Base-by-base conservation (phyloP, 345 rosid genomes). In the Salix suchowensis region DNA sequence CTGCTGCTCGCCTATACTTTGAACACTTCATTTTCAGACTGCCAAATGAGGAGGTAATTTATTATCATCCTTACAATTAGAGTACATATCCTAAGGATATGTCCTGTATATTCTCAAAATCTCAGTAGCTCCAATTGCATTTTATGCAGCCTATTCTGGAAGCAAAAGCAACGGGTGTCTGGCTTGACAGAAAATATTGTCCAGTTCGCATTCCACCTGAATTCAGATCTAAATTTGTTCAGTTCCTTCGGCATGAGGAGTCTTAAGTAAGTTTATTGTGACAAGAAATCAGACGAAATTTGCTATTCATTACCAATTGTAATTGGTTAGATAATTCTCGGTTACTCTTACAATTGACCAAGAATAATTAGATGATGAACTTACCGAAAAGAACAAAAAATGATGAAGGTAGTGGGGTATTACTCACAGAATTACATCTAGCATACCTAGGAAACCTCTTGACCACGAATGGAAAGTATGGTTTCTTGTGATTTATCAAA, bases 121-220 rank as follows among this genome's bases (percentile, higher is more conserved):
- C 46, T 44, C 21, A 32, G 26, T 26, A 13, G 15, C 42, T 65
- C 67, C 42, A 8, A 70, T 70, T 42, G 21, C 37, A 9, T 70
- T 5, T 65, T 72, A 14, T 71, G 68, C 90, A 91, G 94, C 88
- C 90, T 58, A 79, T 91, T 66, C 76, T 94, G 84, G 92, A 91
- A 81, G 97, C 97, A 24, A 90, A 90, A 87, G 97, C 85, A 65
- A 83, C 83, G 0, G 96, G 83, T 54, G 94, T 90, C 65, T 92
- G 97, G 97, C 94, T 95, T 14, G 94, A 91, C 86, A 89, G 85
- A 79, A 89, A 87, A 66, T 89, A 92, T 72, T 91, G 86, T 58
- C 95, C 90, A 46, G 87, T 88, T 72, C 93, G 97, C 37, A 86
- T 95, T 37, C 97, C 98, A 50, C 67, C 90, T 39, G 85, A 81